phyloP scores from a whole-genome alignment of 2,329 filamentous ascomycete genomes.

The Calonectria pauciramosa region DNA sequence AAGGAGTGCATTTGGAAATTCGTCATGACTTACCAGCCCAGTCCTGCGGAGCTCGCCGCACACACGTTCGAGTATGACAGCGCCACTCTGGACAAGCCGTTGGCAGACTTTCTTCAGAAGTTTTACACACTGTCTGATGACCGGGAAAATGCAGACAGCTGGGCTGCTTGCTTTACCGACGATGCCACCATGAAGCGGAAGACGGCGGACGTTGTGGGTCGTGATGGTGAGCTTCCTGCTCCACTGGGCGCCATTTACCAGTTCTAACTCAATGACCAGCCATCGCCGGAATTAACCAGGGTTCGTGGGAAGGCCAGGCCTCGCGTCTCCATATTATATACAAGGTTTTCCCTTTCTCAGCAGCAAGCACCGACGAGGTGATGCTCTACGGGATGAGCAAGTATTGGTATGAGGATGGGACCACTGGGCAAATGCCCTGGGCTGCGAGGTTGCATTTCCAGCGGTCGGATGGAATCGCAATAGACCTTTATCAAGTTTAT shows the following conservation, averaged over 20 bases:
- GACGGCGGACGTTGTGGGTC: background rate
- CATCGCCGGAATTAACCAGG: background rate
- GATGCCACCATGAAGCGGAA: background rate
- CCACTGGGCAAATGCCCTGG: background rate
- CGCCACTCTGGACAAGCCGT: background rate
- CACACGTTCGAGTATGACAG: conserved; percentile 1
- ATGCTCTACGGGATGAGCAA: conserved; percentile 7
- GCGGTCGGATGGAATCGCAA: background rate
- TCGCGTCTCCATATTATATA: background rate
- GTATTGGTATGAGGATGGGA: conserved; percentile 1
- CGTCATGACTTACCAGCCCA: background rate
- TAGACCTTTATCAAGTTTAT: conserved; percentile 3
- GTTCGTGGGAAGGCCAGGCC: background rate
- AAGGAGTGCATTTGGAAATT: too few relatives aligned
- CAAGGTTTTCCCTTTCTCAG: background rate
- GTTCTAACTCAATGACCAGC: background rate
- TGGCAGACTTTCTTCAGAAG: conserved; percentile 4
- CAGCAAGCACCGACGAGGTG: background rate
- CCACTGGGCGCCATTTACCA: too few relatives aligned
- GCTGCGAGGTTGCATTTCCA: background rate
- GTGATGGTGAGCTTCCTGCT: background rate
- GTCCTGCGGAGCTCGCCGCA: background rate
- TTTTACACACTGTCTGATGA: conserved; percentile 6
- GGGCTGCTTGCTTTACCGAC: conserved; percentile 1
- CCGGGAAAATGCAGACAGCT: background rate